Evolutionary conservation across 345 rosid species (phyloP).

Genomic region (Kernera saxatilis): DNA sequence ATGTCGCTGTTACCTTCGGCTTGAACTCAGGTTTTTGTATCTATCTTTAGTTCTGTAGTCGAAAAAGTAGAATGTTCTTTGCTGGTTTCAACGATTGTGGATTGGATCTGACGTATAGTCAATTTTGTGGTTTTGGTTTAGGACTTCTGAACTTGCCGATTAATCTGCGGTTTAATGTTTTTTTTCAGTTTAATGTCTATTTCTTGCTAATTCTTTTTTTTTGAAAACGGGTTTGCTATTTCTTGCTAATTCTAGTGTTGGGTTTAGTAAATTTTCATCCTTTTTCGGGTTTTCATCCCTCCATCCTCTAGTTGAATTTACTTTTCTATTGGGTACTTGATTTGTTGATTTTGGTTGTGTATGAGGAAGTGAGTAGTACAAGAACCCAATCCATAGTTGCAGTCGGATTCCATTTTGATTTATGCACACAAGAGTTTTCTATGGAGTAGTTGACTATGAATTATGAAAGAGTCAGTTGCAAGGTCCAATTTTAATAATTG

Average conservation of each 20-base stretch:
- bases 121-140: background rate
- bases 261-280: constrained; percentile 7
- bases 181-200: background rate
- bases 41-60: background rate
- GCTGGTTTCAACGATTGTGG: background rate
- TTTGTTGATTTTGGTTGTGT: background rate
- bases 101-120: constrained; percentile 22
- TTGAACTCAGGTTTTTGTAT: background rate
- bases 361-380: background rate
- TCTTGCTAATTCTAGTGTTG: background rate
- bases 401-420: background rate
- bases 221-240: no score
- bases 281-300: background rate
- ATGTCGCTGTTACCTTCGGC: background rate
- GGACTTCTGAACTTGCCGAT: background rate
- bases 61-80: background rate
- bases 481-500: background rate
- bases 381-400: background rate
- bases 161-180: background rate
- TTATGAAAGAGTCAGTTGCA: background rate
- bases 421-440: background rate
- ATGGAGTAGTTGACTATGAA: background rate
- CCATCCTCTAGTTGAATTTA: background rate
- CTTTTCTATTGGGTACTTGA: background rate
- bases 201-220: background rate